These are phyloP conservation scores for Backusella parvicylindrica DNA, from an alignment of 192 early-diverging fungal species.

Conservation along the genomic window DNA sequence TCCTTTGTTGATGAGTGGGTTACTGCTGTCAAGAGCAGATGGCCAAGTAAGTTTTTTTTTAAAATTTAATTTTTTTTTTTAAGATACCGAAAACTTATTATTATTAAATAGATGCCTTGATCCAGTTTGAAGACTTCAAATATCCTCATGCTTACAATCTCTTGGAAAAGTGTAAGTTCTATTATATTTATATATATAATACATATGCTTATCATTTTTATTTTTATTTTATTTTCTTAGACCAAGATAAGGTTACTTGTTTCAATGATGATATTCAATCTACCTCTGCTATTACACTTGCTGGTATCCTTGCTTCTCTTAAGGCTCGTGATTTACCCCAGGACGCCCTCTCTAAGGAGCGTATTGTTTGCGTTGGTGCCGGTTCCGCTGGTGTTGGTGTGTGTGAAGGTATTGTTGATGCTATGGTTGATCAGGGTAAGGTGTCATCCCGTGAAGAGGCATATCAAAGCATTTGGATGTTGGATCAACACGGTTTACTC, in stretches of 20 bases:
- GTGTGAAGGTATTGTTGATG: conserved; percentile 35
- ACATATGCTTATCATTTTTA: neutral
- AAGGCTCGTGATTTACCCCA: conserved; percentile 28
- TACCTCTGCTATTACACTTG: conserved; percentile 36
- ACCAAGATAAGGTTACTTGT: conserved; percentile 32
- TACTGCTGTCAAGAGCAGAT: conserved; percentile 47
- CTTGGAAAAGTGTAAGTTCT: conserved; percentile 33
- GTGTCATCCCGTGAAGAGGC: conserved; percentile 45
- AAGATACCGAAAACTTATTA: neutral
- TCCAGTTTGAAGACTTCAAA: conserved; percentile 42
- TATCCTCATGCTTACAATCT: conserved; percentile 39
- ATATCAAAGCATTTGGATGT: conserved; percentile 50
- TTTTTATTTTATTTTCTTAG: conserved; percentile 7
- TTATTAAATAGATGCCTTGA: conserved; percentile 30
- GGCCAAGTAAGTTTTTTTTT: conserved; percentile 43
- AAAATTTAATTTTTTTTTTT: neutral
- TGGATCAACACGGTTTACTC: conserved; percentile 48
- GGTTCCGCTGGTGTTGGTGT: conserved; percentile 40
- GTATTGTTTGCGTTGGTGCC: conserved; percentile 34
- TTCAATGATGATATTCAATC: conserved; percentile 42
- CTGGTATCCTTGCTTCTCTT: conserved; percentile 34
- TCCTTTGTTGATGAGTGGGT: conserved; percentile 56
- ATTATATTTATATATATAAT: neutral
- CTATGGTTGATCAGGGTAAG: conserved; percentile 33
- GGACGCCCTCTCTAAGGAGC: conserved; percentile 21